These are phyloP conservation scores for Phytopythium sindhum DNA, from an alignment of 352 stramenopile species.

Conservation along the genomic window DNA sequence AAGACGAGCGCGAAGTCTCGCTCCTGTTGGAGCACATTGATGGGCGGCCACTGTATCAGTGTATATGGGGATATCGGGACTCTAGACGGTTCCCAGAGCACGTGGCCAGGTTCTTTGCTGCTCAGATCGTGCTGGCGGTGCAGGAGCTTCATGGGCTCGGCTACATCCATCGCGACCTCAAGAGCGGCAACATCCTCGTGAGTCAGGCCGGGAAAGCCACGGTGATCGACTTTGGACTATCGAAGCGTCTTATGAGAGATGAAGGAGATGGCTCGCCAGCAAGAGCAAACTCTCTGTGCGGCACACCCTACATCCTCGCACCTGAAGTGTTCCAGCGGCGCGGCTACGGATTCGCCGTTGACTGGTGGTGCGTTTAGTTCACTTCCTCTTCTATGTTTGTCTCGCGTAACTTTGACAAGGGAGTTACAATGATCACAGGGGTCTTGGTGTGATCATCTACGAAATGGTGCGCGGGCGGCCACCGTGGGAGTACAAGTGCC, in stretches of 20 bases:
- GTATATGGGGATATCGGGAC: slow-evolving; percentile 54
- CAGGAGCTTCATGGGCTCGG: slow-evolving; percentile 40
- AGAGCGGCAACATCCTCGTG: slow-evolving; percentile 75
- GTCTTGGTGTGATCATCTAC: slow-evolving; percentile 65
- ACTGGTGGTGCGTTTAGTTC: slow-evolving; percentile 62
- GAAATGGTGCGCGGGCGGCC: slow-evolving; percentile 66
- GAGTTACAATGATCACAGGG: slow-evolving; percentile 24
- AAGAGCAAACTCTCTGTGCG: slow-evolving; percentile 45
- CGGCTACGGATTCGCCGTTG: slow-evolving; percentile 31
- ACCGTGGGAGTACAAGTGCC: slow-evolving; percentile 67
- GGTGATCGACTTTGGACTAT: slow-evolving; percentile 79
- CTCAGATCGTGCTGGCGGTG: slow-evolving; percentile 66
- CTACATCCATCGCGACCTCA: slow-evolving; percentile 78
- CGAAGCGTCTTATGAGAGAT: slow-evolving; percentile 12
- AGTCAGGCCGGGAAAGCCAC: slow-evolving; percentile 32
- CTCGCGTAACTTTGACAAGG: background rate
- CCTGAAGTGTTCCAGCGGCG: slow-evolving; percentile 54
- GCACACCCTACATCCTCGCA: slow-evolving; percentile 76
- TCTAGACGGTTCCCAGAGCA: slow-evolving; percentile 42
- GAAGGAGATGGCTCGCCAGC: background rate
- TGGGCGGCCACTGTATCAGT: slow-evolving; percentile 63
- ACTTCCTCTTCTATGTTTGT: background rate
- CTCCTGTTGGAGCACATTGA: slow-evolving; percentile 62
- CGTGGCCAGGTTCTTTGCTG: slow-evolving; percentile 56
- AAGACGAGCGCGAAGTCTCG: slow-evolving; percentile 18